Percentiles rank a stretch among this genome's conserved stretches.
Evolutionary conservation across 768 basidiomycete species (phyloP).

Genomic region (Pisolithus microcarpus): DNA sequence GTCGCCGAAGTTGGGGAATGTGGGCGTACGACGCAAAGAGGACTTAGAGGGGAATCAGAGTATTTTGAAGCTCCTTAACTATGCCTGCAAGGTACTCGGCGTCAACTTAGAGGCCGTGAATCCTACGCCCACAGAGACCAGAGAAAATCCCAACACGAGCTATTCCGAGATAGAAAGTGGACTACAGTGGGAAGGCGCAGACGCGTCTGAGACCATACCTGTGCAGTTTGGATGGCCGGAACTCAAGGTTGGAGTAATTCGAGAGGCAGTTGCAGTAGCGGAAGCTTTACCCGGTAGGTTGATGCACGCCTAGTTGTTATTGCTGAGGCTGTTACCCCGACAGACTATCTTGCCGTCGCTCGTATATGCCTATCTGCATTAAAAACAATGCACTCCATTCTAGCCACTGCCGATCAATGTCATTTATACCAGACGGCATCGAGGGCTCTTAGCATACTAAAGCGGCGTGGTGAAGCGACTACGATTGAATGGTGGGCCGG

Average conservation of each 20-base stretch:
- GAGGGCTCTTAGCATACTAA: conserved; percentile 66
- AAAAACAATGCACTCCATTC: conserved; percentile 58
- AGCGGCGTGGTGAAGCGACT: conserved; percentile 67
- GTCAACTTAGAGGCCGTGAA: conserved; percentile 71
- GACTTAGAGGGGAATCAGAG: conserved; percentile 75
- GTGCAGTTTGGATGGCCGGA: conserved; percentile 89
- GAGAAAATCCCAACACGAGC: conserved; percentile 18
- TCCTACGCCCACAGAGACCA: conserved; percentile 30
- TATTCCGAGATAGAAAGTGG: conserved; percentile 3
- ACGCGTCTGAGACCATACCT: conserved; percentile 27
- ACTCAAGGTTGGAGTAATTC: conserved; percentile 86
- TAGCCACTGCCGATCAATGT: conserved; percentile 72
- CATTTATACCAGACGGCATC: conserved; percentile 68
- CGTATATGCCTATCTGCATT: conserved; percentile 87
- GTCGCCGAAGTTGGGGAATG: conserved; percentile 33
- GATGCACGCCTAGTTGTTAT: neutral
- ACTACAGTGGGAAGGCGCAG: conserved; percentile 32
- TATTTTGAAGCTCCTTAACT: conserved; percentile 64
- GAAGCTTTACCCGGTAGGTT: conserved; percentile 81
- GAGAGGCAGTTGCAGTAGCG: conserved; percentile 87
- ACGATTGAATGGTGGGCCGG: conserved; percentile 84
- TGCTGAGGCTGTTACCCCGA: conserved; percentile 3
- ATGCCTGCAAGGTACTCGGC: conserved; percentile 74
- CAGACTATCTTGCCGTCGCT: conserved; percentile 81
- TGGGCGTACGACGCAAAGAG: conserved; percentile 70